phyloP scores from a whole-genome alignment of 2,329 filamentous ascomycete species.

The Didymellaceae sp. region DNA sequence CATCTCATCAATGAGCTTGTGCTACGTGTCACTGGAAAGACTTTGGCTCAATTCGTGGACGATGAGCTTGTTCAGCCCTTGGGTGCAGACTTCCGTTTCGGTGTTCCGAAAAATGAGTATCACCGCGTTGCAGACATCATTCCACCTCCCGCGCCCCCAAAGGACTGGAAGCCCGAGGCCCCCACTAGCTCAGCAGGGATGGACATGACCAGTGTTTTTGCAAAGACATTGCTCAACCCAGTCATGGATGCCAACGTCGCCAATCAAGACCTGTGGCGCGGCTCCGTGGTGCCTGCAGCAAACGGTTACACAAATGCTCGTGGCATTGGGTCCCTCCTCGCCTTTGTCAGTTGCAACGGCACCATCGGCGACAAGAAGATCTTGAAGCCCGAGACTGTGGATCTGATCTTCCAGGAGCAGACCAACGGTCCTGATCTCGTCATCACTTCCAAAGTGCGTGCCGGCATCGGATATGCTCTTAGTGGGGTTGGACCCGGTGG shows the following conservation, averaged over 20 bases:
- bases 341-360: constrained; percentile 15
- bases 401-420: constrained; percentile 23
- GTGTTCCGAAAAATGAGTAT: constrained; percentile 15
- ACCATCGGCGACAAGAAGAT: constrained; percentile 1
- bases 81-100: constrained; percentile 29
- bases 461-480: constrained; percentile 23
- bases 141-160: constrained; percentile 13
- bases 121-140: constrained; percentile 20
- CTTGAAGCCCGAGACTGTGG: constrained; percentile 17
- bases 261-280: constrained; percentile 6
- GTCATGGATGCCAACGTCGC: constrained; percentile 12
- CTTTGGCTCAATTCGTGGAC: constrained; percentile 14
- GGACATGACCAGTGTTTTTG: not conserved
- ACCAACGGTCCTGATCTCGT: constrained; percentile 16
- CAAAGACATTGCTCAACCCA: constrained; percentile 18
- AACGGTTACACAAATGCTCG: constrained; percentile 25
- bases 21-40: constrained; percentile 13
- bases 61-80: constrained; percentile 74
- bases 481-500: not conserved
- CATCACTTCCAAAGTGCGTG: not conserved
- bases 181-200: not conserved
- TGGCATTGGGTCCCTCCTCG: constrained; percentile 16
- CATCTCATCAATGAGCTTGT: constrained; percentile 22
- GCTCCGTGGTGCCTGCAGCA: constrained; percentile 6
- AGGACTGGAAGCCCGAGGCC: not conserved